A percentile compares a stretch with the other conserved stretches of the same genome.
Evolutionary conservation across 2,329 filamentous ascomycete genomes (phyloP).

Genomic region (Verticillium zaregamsianum): DNA sequence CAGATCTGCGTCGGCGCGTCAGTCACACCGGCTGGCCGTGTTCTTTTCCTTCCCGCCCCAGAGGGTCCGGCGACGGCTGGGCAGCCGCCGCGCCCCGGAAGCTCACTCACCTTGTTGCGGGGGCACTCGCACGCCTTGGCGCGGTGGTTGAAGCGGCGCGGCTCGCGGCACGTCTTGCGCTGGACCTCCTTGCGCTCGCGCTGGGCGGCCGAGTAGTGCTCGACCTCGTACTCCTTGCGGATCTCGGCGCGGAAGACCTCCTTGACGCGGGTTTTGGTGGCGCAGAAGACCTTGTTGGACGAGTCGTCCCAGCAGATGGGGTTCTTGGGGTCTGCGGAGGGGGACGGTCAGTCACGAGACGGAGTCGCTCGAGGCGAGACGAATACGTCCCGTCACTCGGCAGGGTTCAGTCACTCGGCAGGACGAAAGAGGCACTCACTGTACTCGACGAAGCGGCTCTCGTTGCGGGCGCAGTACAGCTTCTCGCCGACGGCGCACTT

Average conservation of each 20-base stretch:
- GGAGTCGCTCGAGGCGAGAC: background rate
- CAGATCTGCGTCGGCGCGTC: background rate
- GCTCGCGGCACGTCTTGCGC: background rate
- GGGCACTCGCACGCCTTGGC: constrained; percentile 1
- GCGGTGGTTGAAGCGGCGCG: constrained; percentile 1
- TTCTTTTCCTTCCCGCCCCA: too few species aligned
- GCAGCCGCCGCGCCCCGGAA: too few species aligned
- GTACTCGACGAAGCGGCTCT: constrained; percentile 1
- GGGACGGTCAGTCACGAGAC: background rate
- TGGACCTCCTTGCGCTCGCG: background rate
- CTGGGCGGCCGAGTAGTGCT: background rate
- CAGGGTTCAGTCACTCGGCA: too few species aligned
- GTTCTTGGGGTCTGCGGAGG: background rate
- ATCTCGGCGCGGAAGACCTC: background rate
- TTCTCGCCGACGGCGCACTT: background rate
- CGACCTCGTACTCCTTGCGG: background rate
- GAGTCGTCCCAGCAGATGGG: background rate
- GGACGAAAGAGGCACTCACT: background rate
- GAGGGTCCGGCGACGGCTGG: too few species aligned
- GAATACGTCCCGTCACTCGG: background rate
- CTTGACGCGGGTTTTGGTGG: background rate
- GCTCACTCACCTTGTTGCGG: background rate
- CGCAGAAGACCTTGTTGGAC: constrained; percentile 3
- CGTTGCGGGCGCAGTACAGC: constrained; percentile 1
- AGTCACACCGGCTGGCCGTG: too few species aligned